Evolutionary conservation across 805 yeast genomes (phyloP).

Genomic region (Teunomyces kruisii): DNA sequence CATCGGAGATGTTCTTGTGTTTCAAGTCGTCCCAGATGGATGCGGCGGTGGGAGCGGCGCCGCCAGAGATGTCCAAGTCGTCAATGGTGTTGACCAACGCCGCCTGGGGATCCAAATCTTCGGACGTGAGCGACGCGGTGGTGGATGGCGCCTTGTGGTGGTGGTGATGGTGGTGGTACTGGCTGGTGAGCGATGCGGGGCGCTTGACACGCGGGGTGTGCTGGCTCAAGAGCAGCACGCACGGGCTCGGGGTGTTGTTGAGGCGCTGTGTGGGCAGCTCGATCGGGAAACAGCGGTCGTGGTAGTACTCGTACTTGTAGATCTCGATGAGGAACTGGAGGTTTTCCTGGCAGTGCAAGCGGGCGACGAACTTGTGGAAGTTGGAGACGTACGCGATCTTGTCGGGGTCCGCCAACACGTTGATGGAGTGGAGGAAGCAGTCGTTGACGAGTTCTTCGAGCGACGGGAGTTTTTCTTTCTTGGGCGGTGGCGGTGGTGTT

Average conservation of each 20-base stretch:
- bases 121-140: slow-evolving; percentile 16
- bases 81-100: slow-evolving; percentile 27
- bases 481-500: background rate
- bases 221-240: slow-evolving; percentile 11
- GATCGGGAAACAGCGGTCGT: slow-evolving; percentile 26
- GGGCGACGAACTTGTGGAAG: slow-evolving; percentile 34
- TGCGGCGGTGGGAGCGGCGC: slow-evolving; percentile 8
- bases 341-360: slow-evolving; percentile 48
- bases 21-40: slow-evolving; percentile 13
- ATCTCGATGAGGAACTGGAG: slow-evolving; percentile 45
- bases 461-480: slow-evolving; percentile 8
- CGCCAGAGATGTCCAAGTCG: slow-evolving; percentile 14
- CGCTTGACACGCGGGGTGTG: slow-evolving; percentile 8
- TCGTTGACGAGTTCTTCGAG: slow-evolving; percentile 34
- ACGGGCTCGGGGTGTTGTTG: slow-evolving; percentile 12
- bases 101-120: slow-evolving; percentile 22
- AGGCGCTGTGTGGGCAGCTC: slow-evolving; percentile 5
- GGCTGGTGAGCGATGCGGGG: slow-evolving; percentile 5
- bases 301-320: slow-evolving; percentile 45
- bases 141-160: background rate
- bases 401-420: slow-evolving; percentile 14
- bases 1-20: slow-evolving; percentile 3
- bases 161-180: too few relatives aligned
- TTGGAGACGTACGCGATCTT: slow-evolving; percentile 18
- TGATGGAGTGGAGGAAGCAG: slow-evolving; percentile 27